Percentiles rank a stretch among this genome's conserved stretches.
phyloP scores from a whole-genome alignment of 495 filamentous ascomycete species.

The Aspergillus affinis region DNA sequence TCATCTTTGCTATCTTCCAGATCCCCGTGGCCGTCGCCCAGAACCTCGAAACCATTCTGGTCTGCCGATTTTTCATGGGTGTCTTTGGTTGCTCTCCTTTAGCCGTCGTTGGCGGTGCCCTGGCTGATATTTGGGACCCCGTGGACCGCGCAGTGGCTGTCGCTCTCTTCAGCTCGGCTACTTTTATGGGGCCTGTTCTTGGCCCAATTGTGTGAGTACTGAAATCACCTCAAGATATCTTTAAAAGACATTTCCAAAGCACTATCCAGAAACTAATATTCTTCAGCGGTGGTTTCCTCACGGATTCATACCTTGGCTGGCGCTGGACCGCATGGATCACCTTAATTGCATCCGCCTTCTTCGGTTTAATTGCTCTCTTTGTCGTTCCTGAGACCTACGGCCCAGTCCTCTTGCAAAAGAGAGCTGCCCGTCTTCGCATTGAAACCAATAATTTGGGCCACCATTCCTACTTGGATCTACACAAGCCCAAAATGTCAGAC shows the following conservation, averaged over 20 bases:
- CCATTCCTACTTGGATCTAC: slow-evolving; percentile 58
- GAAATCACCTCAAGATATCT: too few relatives aligned
- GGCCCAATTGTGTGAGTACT: slow-evolving; percentile 28
- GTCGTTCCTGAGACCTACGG: slow-evolving; percentile 62
- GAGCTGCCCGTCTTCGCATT: slow-evolving; percentile 56
- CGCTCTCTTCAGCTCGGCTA: slow-evolving; percentile 51
- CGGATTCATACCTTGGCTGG: slow-evolving; percentile 56
- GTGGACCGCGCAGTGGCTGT: slow-evolving; percentile 62
- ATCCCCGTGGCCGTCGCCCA: slow-evolving; percentile 60
- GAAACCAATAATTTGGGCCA: slow-evolving; percentile 62
- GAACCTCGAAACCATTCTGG: slow-evolving; percentile 57
- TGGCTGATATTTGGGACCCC: slow-evolving; percentile 62
- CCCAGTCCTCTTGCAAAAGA: slow-evolving; percentile 53
- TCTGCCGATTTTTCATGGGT: slow-evolving; percentile 61
- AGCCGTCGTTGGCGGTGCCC: slow-evolving; percentile 57
- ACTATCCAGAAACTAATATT: too few relatives aligned
- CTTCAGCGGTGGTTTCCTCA: slow-evolving; percentile 60
- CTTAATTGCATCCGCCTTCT: slow-evolving; percentile 50
- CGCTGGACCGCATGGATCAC: slow-evolving; percentile 66
- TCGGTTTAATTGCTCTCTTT: slow-evolving; percentile 49
- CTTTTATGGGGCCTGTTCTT: slow-evolving; percentile 56
- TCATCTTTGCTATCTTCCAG: slow-evolving; percentile 58
- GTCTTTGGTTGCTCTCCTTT: slow-evolving; percentile 63
- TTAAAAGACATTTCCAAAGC: too few relatives aligned
- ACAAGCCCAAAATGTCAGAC: slow-evolving; percentile 42